These are phyloP conservation scores for Candida freyschussii DNA, from an alignment of 1,139 yeast genomes.

Conservation along the genomic window DNA sequence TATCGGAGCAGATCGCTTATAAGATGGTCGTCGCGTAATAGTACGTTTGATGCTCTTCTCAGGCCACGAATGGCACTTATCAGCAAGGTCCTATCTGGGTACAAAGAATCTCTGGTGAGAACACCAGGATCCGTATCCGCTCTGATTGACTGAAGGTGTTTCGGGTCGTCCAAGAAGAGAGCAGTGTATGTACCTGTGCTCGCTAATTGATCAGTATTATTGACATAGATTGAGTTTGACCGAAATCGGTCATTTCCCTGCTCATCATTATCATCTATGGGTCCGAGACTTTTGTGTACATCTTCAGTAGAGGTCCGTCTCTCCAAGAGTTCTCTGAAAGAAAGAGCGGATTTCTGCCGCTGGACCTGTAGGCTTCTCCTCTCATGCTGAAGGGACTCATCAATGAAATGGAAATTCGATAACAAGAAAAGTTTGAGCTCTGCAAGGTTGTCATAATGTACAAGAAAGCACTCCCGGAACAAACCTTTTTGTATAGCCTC, in stretches of 20 bases:
- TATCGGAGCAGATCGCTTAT: constrained; percentile 12
- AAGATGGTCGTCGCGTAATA: constrained; percentile 23
- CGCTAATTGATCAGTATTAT: constrained; percentile 2
- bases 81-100: constrained; percentile 19
- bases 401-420: constrained; percentile 30
- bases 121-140: constrained; percentile 36
- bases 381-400: constrained; percentile 18
- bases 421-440: constrained; percentile 38
- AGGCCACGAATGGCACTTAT: constrained; percentile 50
- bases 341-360: constrained; percentile 19
- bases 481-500: constrained; percentile 31
- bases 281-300: constrained; percentile 1
- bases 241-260: constrained; percentile 3
- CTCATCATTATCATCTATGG: no score
- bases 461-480: constrained; percentile 32
- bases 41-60: constrained; percentile 39
- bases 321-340: constrained; percentile 20
- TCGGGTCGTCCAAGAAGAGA: constrained; percentile 31
- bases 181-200: constrained; percentile 18
- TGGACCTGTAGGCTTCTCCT: constrained; percentile 15
- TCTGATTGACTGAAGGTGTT: constrained; percentile 29
- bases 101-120: constrained; percentile 19
- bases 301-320: constrained; percentile 5
- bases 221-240: not conserved
- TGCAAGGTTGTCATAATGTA: constrained; percentile 40